A percentile compares a stretch with the other conserved stretches of the same genome.
phyloP scores from a whole-genome alignment of 257 asterid species.

The Plantago elongata region DNA sequence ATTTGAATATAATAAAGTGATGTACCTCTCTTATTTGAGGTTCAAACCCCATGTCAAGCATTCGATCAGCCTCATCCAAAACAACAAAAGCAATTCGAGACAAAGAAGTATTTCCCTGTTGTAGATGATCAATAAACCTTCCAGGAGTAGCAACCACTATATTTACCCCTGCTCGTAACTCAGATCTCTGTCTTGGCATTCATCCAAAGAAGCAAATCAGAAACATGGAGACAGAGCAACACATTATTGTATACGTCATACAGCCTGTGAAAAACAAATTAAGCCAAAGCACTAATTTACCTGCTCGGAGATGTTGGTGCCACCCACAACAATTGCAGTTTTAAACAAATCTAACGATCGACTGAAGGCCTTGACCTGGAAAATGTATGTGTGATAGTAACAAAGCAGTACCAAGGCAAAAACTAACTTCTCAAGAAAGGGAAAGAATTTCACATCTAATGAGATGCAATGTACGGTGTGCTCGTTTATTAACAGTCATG shows the following conservation, averaged over 20 bases:
- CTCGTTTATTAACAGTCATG: not conserved
- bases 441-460: not conserved
- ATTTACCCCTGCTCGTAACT: conserved; percentile 72
- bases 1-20: not conserved
- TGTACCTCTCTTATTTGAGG: conserved; percentile 90
- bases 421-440: not conserved
- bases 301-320: conserved; percentile 84
- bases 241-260: conserved; percentile 8
- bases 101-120: conserved; percentile 72
- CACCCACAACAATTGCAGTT: conserved; percentile 89
- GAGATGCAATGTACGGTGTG: not conserved
- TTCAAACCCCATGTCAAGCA: conserved; percentile 98
- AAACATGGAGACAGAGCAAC: conserved; percentile 9
- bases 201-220: conserved; percentile 29
- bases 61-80: conserved; percentile 91
- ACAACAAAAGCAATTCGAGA: conserved; percentile 67
- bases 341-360: conserved; percentile 64
- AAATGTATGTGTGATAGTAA: conserved; percentile 19
- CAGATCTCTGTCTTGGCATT: conserved; percentile 65
- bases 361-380: conserved; percentile 88
- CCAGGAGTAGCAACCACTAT: conserved; percentile 96
- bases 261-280: conserved; percentile 5
- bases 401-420: not conserved
- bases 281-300: conserved; percentile 26
- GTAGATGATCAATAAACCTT: conserved; percentile 81